These are phyloP conservation scores for Telopea speciosissima DNA, from an alignment of 177 flowering plant species.

Conservation along the genomic window DNA sequence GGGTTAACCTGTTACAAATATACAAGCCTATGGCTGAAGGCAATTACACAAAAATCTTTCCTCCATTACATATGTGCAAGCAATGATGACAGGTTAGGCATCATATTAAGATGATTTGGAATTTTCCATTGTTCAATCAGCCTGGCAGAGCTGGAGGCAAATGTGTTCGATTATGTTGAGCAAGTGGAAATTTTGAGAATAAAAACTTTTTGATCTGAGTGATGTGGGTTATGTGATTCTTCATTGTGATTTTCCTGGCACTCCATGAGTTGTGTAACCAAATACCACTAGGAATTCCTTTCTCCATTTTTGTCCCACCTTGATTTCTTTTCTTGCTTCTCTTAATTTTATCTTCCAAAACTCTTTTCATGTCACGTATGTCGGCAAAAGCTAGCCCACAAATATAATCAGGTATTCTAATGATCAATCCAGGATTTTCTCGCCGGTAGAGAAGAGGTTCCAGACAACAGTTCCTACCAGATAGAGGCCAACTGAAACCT, in stretches of 20 bases:
- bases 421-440: constrained; percentile 69
- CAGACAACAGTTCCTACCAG: constrained; percentile 85
- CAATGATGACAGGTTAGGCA: neutral
- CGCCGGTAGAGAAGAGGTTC: constrained; percentile 95
- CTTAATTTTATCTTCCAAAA: neutral
- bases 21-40: neutral
- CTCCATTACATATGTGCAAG: neutral
- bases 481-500: constrained; percentile 85
- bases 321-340: neutral
- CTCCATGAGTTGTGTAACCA: neutral
- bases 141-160: neutral
- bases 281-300: neutral
- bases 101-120: neutral
- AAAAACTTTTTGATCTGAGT: neutral
- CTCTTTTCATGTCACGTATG: neutral
- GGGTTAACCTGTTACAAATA: neutral
- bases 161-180: neutral
- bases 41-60: neutral
- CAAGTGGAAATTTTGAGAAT: neutral
- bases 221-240: neutral
- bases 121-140: neutral
- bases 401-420: neutral
- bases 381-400: neutral
- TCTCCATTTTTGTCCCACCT: neutral
- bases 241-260: neutral